A percentile compares a stretch with the other conserved stretches of the same genome.
Evolutionary conservation across 768 basidiomycete genomes (phyloP).

Genomic region (Tylopilus sp.): DNA sequence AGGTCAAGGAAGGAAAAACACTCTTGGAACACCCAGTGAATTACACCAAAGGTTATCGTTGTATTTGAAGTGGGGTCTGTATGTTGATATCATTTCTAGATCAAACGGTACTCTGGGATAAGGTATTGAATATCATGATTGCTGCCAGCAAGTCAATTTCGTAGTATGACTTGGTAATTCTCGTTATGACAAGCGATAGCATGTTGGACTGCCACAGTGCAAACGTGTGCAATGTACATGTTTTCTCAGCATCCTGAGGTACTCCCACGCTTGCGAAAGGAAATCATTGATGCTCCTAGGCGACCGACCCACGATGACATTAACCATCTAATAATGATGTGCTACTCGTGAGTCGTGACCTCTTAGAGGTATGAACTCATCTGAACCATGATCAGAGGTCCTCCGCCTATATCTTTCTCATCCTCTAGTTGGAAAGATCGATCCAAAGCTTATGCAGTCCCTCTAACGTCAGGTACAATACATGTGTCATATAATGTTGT

Average conservation of each 20-base stretch:
- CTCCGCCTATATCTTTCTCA: conserved; percentile 26
- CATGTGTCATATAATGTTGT: no score
- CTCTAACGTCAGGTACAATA: conserved; percentile 19
- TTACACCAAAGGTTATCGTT: conserved; percentile 45
- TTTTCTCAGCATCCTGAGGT: conserved; percentile 52
- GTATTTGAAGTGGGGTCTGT: not conserved
- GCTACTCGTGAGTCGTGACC: conserved; percentile 2
- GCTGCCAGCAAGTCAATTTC: conserved; percentile 35
- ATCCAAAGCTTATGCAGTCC: conserved; percentile 18
- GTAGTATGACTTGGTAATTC: not conserved
- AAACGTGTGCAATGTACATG: conserved; percentile 39
- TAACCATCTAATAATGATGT: conserved; percentile 62
- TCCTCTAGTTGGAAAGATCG: not conserved
- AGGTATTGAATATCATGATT: conserved; percentile 28
- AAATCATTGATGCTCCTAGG: conserved; percentile 47
- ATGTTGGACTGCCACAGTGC: conserved; percentile 29
- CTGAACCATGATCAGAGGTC: conserved; percentile 19
- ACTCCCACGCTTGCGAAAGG: conserved; percentile 46
- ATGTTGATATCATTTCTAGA: conserved; percentile 13
- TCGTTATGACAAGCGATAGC: not conserved
- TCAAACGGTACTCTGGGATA: conserved; percentile 21
- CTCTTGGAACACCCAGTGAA: conserved; percentile 53
- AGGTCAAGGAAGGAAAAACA: conserved; percentile 39
- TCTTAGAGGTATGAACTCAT: not conserved
- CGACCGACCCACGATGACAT: conserved; percentile 56